Evolutionary conservation across 2,329 filamentous ascomycete species (phyloP), one percentile per base, ranked within the genome.

Genomic region (Chrysoporthe austroafricana): DNA sequence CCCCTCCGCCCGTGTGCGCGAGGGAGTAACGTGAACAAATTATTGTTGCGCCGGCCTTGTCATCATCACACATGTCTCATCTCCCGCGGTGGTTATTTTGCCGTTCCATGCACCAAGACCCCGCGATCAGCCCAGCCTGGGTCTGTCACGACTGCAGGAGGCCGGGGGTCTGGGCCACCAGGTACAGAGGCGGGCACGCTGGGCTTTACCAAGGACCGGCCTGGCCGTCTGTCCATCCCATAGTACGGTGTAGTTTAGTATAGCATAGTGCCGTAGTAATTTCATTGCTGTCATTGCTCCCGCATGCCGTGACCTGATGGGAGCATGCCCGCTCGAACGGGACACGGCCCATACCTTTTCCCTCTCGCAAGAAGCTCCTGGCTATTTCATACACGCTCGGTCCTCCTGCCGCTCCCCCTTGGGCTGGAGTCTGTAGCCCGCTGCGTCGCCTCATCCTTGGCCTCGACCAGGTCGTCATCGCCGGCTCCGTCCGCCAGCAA

Each of bases 361-460:
- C 21, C 50, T 34, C 4, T 52, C 48, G 21, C 7, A 32, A 52
- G 26, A 48, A 50, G n/a, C 54, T 64, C 43, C 63, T 60, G 54
- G 32, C 16, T 60, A 60, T 60, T 59, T 57, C 21, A 57, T 63
- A 43, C 34, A 63, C 26, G 48, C 32, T 26, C 21, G 43, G 18
- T 48, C 26, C 43, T 48, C 42, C 14, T 50, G 4, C 26, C n/a
- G 32, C 43, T n/a, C 43, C 34, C n/a, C n/a, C 26, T 26, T 60
- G 16, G 16, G 5, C 43, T 54, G 62, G 39, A 26, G 14, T 44
- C 48, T n/a, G 26, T 39, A 56, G 16, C 18, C 39, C 21, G 43
- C 58, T 44, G 34, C 26, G 18, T 46, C 32, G 34, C 52, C 54
- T 46, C 32, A 21, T 44, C 54, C 44, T 48, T 54, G 44, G 18